Conservation (phyloP, 805 yeast species). For the Nakazawaea pomicola region DNA sequence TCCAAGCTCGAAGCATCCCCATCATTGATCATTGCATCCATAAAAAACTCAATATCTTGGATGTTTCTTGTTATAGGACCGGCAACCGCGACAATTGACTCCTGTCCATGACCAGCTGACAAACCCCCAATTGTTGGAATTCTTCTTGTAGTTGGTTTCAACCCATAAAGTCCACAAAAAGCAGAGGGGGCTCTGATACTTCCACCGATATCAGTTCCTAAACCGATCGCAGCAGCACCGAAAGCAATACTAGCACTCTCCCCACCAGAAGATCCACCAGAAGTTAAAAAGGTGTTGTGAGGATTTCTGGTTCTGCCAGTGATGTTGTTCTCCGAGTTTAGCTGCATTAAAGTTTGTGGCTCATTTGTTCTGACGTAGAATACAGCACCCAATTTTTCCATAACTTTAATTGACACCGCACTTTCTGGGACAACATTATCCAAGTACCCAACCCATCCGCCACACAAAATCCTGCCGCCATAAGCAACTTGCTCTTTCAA, state of each 20-base stretch:
- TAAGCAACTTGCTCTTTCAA: conserved; percentile 41
- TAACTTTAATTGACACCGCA: conserved; percentile 32
- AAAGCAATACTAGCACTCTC: conserved; percentile 43
- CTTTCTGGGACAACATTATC: conserved; percentile 28
- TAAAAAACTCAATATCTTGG: conserved; percentile 30
- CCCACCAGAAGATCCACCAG: conserved; percentile 56
- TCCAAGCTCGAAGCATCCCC: conserved; percentile 33
- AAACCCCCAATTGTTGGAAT: conserved; percentile 32
- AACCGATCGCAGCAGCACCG: conserved; percentile 43
- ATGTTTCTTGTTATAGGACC: conserved; percentile 42
- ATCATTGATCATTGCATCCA: conserved; percentile 39
- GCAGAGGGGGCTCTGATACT: conserved; percentile 45
- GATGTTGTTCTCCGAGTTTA: conserved; percentile 39
- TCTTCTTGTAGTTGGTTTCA: conserved; percentile 41
- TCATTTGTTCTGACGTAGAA: conserved; percentile 50
- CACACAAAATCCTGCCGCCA: conserved; percentile 46
- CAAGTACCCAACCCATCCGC: conserved; percentile 36
- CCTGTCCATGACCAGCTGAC: conserved; percentile 34
- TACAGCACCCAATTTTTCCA: conserved; percentile 46
- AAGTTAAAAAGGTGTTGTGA: conserved; percentile 32
- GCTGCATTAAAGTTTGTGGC: conserved; percentile 46
- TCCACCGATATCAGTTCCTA: conserved; percentile 56
- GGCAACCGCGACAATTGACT: conserved; percentile 35
- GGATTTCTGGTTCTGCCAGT: conserved; percentile 46
- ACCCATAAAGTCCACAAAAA: conserved; percentile 33